phyloP scores from a whole-genome alignment of 164 flowering plant genomes.

The Macadamia tetraphylla region DNA sequence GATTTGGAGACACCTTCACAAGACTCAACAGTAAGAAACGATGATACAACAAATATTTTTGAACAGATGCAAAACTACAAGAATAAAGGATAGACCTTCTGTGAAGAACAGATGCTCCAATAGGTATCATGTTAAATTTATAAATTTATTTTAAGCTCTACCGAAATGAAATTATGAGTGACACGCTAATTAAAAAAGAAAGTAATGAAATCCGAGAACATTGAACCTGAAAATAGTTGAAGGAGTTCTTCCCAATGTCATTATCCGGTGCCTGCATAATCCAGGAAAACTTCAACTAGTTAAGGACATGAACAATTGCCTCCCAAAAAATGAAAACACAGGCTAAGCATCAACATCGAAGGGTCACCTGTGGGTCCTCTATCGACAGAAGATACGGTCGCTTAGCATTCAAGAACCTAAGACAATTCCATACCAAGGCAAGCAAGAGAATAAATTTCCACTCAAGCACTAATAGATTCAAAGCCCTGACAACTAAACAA shows the following conservation, averaged over 20 bases:
- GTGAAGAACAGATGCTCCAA: background rate
- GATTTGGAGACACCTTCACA: too few species aligned
- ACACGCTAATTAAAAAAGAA: background rate
- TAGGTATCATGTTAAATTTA: background rate
- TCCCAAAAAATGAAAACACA: background rate
- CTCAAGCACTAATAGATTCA: too few species aligned
- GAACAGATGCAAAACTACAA: background rate
- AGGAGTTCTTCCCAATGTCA: constrained; percentile 94
- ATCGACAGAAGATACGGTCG: constrained; percentile 62
- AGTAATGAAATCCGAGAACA: background rate
- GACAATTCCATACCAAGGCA: background rate
- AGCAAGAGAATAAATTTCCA: too few species aligned
- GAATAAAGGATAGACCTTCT: background rate
- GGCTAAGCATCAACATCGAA: constrained; percentile 1
- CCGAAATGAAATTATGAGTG: background rate
- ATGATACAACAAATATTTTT: too few species aligned
- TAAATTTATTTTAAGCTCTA: background rate
- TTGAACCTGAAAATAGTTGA: constrained; percentile 81
- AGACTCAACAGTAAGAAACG: too few species aligned
- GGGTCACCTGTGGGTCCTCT: constrained; percentile 87
- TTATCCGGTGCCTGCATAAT: constrained; percentile 70
- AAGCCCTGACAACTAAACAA: background rate
- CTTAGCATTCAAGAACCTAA: constrained; percentile 52
- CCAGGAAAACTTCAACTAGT: background rate
- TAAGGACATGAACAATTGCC: background rate